Evolutionary conservation across 2,329 filamentous ascomycete genomes (phyloP), one percentile per base, ranked within the genome.

Genomic region (Phialocephala sp.): DNA sequence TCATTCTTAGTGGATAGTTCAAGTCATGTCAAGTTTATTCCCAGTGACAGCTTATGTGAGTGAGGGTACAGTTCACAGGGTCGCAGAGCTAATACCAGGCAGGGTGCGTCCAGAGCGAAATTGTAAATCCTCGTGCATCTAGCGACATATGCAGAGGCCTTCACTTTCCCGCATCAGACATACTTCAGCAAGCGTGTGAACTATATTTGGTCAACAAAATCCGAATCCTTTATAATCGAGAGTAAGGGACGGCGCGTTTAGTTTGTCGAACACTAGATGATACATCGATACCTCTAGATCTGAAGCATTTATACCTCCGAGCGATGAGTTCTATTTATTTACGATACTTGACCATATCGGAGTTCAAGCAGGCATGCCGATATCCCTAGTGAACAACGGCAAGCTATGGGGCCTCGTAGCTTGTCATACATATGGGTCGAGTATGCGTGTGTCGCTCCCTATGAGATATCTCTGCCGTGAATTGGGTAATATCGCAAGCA

Each of bases 281-380:
- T 71, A 80, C 94, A 8, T 87, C 92, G 47, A 82, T 77, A 0
- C 92, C 93, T 0, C 78, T 97, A 2, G 91, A 97, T 75, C 87
- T 97, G 76, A 94, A 91, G 0, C 89, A 95, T 73, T 86, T 90
- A 0, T 95, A 95, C 73, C 84, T 96, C 1, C 87, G 93, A 59
- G 92, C 93, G 69, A 96, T 96, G 87, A 94, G 91, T 0, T 92
- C 93, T 0, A 93, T 96, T 45, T 92, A 94, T 74, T 76, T 95
- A 63, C 94, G 94, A 74, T 97, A 96, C 71, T 82, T 96, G 2
- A 84, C 80, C 11, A 97, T 75, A 96, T 96, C 92, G 89, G 88
- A 4, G 92, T 96, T 0, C 87, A 92, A 12, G 91, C 92, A 0
- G 95, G 92, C 68, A 96, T 97, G 92, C 96, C 93, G 0, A 92